Percentiles rank a stretch among this genome's conserved stretches.
phyloP scores from a whole-genome alignment of 352 stramenopile genomes.

The Phytopythium boreale region DNA sequence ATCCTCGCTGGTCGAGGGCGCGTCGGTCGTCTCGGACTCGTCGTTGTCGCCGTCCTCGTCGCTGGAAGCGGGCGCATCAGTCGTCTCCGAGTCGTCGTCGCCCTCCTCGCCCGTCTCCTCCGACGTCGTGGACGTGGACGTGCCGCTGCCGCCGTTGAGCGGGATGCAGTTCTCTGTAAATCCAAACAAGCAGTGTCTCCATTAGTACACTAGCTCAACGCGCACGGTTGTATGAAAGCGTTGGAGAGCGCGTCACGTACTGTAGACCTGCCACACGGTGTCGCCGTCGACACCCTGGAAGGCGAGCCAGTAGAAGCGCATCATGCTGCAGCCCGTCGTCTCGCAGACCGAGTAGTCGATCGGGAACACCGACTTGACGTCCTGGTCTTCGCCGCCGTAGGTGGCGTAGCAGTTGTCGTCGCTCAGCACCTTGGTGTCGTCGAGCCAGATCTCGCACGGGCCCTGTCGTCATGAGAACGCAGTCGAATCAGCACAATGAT shows the following conservation, averaged over 20 bases:
- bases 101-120: neutral
- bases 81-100: slow-evolving; percentile 1
- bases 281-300: slow-evolving; percentile 28
- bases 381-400: slow-evolving; percentile 32
- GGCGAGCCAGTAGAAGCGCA: slow-evolving; percentile 49
- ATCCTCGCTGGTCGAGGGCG: neutral
- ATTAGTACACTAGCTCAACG: slow-evolving; percentile 2
- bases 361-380: slow-evolving; percentile 37
- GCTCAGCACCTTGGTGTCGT: slow-evolving; percentile 29
- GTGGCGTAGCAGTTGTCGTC: slow-evolving; percentile 29
- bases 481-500: neutral
- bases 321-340: slow-evolving; percentile 25
- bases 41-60: neutral
- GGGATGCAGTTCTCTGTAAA: slow-evolving; percentile 32
- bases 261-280: slow-evolving; percentile 43
- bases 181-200: neutral
- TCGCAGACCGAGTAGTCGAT: slow-evolving; percentile 37
- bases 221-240: neutral
- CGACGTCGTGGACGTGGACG: slow-evolving; percentile 14
- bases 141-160: slow-evolving; percentile 20
- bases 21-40: neutral
- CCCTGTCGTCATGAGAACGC: slow-evolving; percentile 8
- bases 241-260: slow-evolving; percentile 14
- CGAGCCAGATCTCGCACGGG: too few relatives aligned
- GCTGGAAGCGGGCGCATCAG: neutral